Conservation (phyloP, 2,329 filamentous ascomycete genomes). For the Colletotrichum godetiae region DNA sequence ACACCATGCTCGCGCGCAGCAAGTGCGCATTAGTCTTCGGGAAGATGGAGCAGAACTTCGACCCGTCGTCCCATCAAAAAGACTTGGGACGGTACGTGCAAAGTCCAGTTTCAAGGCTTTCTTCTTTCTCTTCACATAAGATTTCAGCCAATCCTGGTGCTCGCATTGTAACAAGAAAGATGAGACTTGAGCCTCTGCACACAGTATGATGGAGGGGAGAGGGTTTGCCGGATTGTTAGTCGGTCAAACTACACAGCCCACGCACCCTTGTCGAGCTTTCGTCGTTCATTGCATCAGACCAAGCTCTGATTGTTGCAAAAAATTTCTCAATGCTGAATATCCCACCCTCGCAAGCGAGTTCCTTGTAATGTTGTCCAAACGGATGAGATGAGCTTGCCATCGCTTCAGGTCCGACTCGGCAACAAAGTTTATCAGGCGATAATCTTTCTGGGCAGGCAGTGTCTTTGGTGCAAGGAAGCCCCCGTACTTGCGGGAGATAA, state of each 20-base stretch:
- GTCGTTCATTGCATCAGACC: neutral
- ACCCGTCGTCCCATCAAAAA: slow-evolving; percentile 23
- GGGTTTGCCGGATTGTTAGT: neutral
- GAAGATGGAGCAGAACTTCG: neutral
- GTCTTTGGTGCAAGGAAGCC: slow-evolving; percentile 9
- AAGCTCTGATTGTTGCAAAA: neutral
- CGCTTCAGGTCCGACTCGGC: slow-evolving; percentile 13
- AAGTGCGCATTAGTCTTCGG: slow-evolving; percentile 18
- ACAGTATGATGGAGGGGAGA: slow-evolving; percentile 4
- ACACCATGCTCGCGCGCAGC: slow-evolving; percentile 10
- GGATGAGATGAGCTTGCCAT: slow-evolving; percentile 28
- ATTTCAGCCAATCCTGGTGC: neutral
- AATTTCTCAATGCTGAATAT: neutral
- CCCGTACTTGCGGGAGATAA: slow-evolving; percentile 5
- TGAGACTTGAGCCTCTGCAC: slow-evolving; percentile 12
- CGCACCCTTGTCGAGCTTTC: neutral
- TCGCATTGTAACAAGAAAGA: neutral
- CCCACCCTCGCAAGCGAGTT: neutral
- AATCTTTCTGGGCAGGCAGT: neutral
- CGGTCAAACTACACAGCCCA: slow-evolving; percentile 11
- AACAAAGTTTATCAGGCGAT: slow-evolving; percentile 14
- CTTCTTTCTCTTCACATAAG: neutral
- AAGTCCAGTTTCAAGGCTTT: slow-evolving; percentile 17
- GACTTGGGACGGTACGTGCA: slow-evolving; percentile 27
- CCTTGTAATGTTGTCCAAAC: slow-evolving; percentile 14